A percentile compares a stretch with the other conserved stretches of the same genome.
phyloP scores from a whole-genome alignment of 2,329 filamentous ascomycete species.

The Epicoccum sorghinum region DNA sequence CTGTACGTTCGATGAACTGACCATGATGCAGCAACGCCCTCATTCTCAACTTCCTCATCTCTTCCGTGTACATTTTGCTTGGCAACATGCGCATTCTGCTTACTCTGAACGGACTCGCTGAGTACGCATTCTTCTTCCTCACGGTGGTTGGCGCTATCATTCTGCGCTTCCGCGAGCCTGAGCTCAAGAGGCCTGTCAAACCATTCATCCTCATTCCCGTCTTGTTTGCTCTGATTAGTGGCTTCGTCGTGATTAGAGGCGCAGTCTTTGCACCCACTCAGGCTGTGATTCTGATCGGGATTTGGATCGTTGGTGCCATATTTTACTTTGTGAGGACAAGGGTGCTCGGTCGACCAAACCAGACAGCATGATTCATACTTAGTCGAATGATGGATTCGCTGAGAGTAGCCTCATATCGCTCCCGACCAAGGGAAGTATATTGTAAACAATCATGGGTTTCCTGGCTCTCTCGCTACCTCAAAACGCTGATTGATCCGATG shows the following conservation, averaged over 20 bases:
- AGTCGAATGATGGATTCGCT: no score
- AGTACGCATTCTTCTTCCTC: constrained; percentile 69
- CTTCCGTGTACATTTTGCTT: constrained; percentile 64
- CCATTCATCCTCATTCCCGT: constrained; percentile 60
- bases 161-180: constrained; percentile 62
- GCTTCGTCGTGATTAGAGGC: constrained; percentile 44
- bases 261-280: constrained; percentile 45
- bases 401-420: no score
- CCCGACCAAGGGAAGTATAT: background rate
- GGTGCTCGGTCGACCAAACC: background rate
- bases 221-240: constrained; percentile 63
- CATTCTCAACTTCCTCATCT: constrained; percentile 44
- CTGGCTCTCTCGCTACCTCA: background rate
- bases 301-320: constrained; percentile 37
- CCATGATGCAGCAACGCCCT: constrained; percentile 35
- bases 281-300: constrained; percentile 35
- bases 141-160: constrained; percentile 66
- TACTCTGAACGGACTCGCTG: constrained; percentile 54
- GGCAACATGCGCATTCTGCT: constrained; percentile 68
- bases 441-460: background rate
- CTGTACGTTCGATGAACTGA: background rate
- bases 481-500: background rate
- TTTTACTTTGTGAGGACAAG: constrained; percentile 22
- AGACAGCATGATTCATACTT: background rate
- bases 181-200: constrained; percentile 62